Evolutionary conservation across 1,139 yeast species (phyloP).

Genomic region (Geotrichum histeridarum): DNA sequence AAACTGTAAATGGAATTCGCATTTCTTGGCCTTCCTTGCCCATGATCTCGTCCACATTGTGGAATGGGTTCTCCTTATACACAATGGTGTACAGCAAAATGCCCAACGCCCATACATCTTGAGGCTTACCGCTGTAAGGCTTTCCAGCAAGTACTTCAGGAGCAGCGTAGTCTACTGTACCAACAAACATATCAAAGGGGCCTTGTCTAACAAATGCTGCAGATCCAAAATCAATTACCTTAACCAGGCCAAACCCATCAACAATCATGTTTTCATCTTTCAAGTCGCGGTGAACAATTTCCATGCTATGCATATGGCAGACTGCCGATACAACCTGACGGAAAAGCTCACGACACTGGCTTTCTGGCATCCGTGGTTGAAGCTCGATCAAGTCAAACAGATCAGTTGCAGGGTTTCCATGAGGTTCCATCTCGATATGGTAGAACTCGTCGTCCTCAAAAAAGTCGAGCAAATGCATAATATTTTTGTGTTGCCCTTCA

Average conservation of each 20-base stretch:
- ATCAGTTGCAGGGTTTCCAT: constrained; percentile 85
- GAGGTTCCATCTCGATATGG: constrained; percentile 84
- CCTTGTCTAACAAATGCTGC: constrained; percentile 88
- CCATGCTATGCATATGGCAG: constrained; percentile 73
- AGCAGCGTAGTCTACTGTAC: constrained; percentile 94
- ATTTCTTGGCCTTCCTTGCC: constrained; percentile 66
- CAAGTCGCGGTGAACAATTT: constrained; percentile 89
- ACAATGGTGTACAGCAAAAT: constrained; percentile 79
- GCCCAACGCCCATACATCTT: constrained; percentile 96
- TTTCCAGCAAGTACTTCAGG: constrained; percentile 90
- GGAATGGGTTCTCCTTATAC: constrained; percentile 93
- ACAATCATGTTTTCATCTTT: constrained; percentile 93
- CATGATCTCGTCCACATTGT: constrained; percentile 89
- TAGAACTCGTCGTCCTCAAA: constrained; percentile 88
- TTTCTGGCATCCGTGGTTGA: constrained; percentile 69
- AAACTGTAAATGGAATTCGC: constrained; percentile 58
- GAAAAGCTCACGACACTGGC: constrained; percentile 70
- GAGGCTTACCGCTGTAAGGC: constrained; percentile 86
- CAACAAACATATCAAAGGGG: constrained; percentile 95
- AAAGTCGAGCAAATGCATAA: constrained; percentile 77
- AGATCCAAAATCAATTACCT: constrained; percentile 90
- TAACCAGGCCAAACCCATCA: constrained; percentile 50
- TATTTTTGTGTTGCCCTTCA: constrained; percentile 75
- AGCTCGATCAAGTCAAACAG: constrained; percentile 86
- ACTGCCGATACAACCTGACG: constrained; percentile 74